Percentiles rank a stretch among this genome's conserved stretches.
These are phyloP conservation scores for Zanthoxylum bungeanum DNA, from an alignment of 345 rosid genomes.

Conservation along the genomic window DNA sequence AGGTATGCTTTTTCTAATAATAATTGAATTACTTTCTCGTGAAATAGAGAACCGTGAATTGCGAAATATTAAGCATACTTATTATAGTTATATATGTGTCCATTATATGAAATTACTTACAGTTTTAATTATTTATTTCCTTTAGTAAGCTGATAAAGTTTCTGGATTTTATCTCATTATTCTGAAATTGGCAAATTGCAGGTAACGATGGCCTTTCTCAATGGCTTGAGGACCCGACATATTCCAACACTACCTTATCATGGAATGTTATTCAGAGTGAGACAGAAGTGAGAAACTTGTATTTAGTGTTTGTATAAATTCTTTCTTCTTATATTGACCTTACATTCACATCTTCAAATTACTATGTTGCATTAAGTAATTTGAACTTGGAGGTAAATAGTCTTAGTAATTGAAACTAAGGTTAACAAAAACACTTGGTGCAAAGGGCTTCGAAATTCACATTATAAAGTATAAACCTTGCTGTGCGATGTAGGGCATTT, in stretches of 20 bases:
- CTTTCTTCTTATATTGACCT: constrained; percentile 15
- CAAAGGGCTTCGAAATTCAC: not conserved
- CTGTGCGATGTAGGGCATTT: not conserved
- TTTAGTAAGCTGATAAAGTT: not conserved
- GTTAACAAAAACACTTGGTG: not conserved
- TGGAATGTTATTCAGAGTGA: constrained; percentile 79
- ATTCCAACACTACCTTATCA: constrained; percentile 75
- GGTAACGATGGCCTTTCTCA: constrained; percentile 78
- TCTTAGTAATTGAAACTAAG: not conserved
- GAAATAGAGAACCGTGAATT: not conserved
- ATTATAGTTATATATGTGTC: not conserved
- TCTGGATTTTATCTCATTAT: constrained; percentile 16
- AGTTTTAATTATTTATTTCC: not conserved
- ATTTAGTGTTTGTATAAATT: constrained; percentile 5
- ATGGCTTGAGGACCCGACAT: constrained; percentile 84
- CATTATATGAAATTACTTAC: not conserved
- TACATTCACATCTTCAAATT: constrained; percentile 66
- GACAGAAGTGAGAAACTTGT: constrained; percentile 17
- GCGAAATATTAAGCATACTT: not conserved
- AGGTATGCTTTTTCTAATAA: constrained; percentile 47
- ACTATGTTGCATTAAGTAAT: constrained; percentile 80
- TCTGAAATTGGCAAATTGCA: constrained; percentile 35
- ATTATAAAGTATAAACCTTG: not conserved
- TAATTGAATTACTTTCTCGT: not conserved
- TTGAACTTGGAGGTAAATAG: constrained; percentile 69